Conservation (phyloP, 2,329 filamentous ascomycete genomes). For the Colletotrichum destructivum region DNA sequence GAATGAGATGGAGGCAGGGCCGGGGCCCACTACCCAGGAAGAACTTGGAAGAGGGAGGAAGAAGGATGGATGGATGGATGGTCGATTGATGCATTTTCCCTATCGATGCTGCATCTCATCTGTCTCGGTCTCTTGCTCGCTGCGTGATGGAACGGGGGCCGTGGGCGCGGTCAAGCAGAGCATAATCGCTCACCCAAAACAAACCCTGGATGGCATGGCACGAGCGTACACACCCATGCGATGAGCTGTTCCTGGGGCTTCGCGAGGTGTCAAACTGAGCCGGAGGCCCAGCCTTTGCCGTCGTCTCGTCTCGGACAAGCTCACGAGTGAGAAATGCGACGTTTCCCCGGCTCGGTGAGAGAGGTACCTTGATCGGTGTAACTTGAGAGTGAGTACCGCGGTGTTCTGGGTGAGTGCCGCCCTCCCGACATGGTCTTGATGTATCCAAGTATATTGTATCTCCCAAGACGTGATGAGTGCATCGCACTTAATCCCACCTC, state of each 20-base stretch:
- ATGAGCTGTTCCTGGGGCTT: slow-evolving; percentile 2
- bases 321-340: slow-evolving; percentile 13
- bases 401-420: not conserved
- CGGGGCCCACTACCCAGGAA: not conserved
- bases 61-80: not conserved
- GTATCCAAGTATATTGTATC: not conserved
- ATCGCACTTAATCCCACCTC: slow-evolving; percentile 21
- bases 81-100: not conserved
- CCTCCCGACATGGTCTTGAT: not conserved
- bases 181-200: slow-evolving; percentile 1
- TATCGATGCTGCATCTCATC: too few species aligned
- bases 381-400: not conserved
- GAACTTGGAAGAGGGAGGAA: not conserved
- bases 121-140: not conserved
- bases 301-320: slow-evolving; percentile 30
- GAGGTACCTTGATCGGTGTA: not conserved
- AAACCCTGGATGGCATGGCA: not conserved
- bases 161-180: not conserved
- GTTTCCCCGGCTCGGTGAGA: not conserved
- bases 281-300: slow-evolving; percentile 10
- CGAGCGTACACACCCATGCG: not conserved
- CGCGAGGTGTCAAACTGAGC: not conserved
- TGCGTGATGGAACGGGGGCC: not conserved
- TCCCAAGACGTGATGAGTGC: not conserved
- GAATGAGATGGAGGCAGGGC: not conserved